These are phyloP conservation scores for Venturia aucupariae DNA, from an alignment of 2,329 filamentous ascomycete species.

Conservation along the genomic window DNA sequence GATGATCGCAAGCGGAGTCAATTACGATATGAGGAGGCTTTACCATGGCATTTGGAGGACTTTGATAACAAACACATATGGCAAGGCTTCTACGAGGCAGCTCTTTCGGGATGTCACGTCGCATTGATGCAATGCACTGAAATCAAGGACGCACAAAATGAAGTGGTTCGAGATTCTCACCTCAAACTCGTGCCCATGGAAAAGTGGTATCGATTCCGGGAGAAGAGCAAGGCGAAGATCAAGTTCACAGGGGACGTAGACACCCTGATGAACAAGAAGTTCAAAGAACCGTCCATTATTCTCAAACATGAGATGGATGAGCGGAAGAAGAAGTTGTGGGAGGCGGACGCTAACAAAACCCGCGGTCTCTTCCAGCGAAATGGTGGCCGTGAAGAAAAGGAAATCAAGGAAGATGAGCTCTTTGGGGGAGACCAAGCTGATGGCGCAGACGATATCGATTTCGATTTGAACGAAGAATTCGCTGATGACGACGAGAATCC, in stretches of 20 bases:
- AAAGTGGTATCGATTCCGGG: slow-evolving; percentile 86
- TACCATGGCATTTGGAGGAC: slow-evolving; percentile 95
- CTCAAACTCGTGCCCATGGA: slow-evolving; percentile 76
- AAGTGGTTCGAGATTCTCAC: background rate
- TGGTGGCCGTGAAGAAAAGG: slow-evolving; percentile 12
- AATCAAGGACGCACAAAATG: slow-evolving; percentile 40
- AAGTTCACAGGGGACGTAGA: slow-evolving; percentile 80
- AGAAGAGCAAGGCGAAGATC: slow-evolving; percentile 65
- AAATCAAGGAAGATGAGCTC: slow-evolving; percentile 23
- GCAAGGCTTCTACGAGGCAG: slow-evolving; percentile 84
- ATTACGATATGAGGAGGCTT: slow-evolving; percentile 80
- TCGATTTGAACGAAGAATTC: slow-evolving; percentile 60
- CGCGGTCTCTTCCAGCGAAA: background rate
- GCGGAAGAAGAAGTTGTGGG: slow-evolving; percentile 39
- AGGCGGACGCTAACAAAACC: slow-evolving; percentile 43
- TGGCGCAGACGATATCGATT: slow-evolving; percentile 58
- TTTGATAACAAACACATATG: slow-evolving; percentile 92
- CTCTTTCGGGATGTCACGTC: slow-evolving; percentile 71
- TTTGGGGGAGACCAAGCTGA: slow-evolving; percentile 39
- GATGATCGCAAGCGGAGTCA: slow-evolving; percentile 59
- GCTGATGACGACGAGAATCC: slow-evolving; percentile 70
- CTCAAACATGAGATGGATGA: slow-evolving; percentile 51
- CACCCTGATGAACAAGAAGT: slow-evolving; percentile 69
- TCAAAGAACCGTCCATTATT: slow-evolving; percentile 70
- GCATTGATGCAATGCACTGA: slow-evolving; percentile 63